phyloP scores from a whole-genome alignment of 495 filamentous ascomycete species.

The Gamarada debralockiae region DNA sequence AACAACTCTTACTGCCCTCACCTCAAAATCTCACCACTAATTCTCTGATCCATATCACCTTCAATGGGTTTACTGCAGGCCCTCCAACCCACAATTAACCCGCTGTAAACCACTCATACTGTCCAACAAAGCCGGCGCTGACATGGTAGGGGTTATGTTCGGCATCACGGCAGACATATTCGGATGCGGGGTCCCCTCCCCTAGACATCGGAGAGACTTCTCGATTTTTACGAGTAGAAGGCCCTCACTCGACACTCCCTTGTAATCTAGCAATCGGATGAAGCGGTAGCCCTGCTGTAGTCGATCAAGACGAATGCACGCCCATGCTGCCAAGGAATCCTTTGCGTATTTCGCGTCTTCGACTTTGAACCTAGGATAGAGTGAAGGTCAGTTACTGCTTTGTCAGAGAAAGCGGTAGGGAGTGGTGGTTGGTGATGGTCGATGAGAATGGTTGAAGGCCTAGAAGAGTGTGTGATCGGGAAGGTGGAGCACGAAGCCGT shows the following conservation, averaged over 20 bases:
- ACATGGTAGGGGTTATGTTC: not conserved
- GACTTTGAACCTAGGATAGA: constrained; percentile 67
- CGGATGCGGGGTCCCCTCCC: not conserved
- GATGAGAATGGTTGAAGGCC: too few species aligned
- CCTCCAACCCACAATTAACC: too few species aligned
- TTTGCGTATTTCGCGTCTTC: constrained; percentile 70
- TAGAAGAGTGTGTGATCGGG: too few species aligned
- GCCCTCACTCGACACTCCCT: constrained; percentile 58
- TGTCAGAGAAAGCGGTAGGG: too few species aligned
- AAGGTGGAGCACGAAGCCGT: too few species aligned
- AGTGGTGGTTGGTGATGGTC: too few species aligned
- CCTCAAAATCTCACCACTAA: too few species aligned
- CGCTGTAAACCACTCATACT: not conserved
- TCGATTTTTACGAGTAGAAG: constrained; percentile 56
- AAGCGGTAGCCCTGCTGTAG: constrained; percentile 72
- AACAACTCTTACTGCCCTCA: too few species aligned
- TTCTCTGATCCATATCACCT: too few species aligned
- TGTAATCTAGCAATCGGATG: constrained; percentile 63
- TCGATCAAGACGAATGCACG: constrained; percentile 79
- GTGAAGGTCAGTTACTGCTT: too few species aligned
- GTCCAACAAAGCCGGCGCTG: not conserved
- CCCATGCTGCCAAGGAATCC: constrained; percentile 80
- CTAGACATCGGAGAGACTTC: constrained; percentile 11
- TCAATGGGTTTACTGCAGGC: too few species aligned
- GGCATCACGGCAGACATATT: not conserved